phyloP scores from a whole-genome alignment of 768 basidiomycete species.

The Asterophora parasitica region DNA sequence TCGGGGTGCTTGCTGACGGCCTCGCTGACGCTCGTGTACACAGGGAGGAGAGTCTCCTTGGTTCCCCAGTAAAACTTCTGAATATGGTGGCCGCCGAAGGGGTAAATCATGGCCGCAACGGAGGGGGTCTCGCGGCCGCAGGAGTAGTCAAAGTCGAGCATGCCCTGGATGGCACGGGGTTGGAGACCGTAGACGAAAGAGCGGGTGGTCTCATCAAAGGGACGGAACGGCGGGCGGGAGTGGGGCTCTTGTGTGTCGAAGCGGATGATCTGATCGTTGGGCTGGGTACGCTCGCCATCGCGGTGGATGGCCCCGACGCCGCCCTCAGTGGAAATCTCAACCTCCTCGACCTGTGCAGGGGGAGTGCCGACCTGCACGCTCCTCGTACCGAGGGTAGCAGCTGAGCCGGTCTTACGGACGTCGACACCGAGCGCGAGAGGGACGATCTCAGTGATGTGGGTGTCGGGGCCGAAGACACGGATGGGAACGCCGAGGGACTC shows the following conservation, averaged over 20 bases:
- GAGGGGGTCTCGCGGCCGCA: constrained; percentile 89
- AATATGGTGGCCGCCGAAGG: constrained; percentile 99
- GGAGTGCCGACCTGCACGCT: constrained; percentile 36
- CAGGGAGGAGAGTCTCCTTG: constrained; percentile 96
- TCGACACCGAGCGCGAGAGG: constrained; percentile 94
- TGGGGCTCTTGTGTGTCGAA: constrained; percentile 57
- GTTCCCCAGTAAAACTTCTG: constrained; percentile 99
- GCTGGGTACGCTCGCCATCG: constrained; percentile 76
- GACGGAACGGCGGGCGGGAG: constrained; percentile 74
- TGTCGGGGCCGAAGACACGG: constrained; percentile 95
- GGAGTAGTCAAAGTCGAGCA: constrained; percentile 97
- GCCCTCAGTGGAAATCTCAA: constrained; percentile 36
- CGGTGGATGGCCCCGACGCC: constrained; percentile 70
- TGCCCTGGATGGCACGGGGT: constrained; percentile 96
- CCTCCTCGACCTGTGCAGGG: constrained; percentile 31
- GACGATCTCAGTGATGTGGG: constrained; percentile 97
- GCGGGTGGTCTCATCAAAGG: constrained; percentile 91
- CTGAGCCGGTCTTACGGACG: constrained; percentile 35
- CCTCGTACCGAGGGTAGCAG: constrained; percentile 24
- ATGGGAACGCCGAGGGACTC: constrained; percentile 98
- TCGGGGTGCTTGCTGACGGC: constrained; percentile 94
- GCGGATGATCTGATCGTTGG: constrained; percentile 85
- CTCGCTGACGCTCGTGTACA: constrained; percentile 89
- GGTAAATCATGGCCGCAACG: constrained; percentile 99
- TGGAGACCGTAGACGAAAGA: constrained; percentile 98